Base-by-base conservation (phyloP, 805 yeast genomes). In the Nakazawaea holstii region DNA sequence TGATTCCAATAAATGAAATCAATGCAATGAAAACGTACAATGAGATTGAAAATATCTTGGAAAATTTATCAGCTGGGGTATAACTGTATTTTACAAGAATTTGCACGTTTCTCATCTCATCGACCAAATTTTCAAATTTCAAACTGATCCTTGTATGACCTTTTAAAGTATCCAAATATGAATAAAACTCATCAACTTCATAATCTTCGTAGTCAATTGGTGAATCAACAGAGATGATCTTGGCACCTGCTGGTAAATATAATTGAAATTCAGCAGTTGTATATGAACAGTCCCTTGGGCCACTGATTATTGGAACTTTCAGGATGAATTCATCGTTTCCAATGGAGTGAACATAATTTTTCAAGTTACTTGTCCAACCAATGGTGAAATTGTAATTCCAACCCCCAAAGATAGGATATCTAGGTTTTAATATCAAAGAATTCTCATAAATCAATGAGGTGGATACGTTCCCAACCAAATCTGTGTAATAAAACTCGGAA, bases 321-420 rank as follows among this genome's bases (percentile, higher is more conserved):
- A 86, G 67, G 10, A 85, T 60, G 60, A 79, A 87, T 11, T 70
- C 64, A 49, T 77, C 81, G 9, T 69, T 68, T 17, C 55, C 58
- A 27, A 55, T 50, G 14, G 71, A 57, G 55, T 67, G 80, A 45
- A 87, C 70, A 54, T 74, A 82, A 39, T 77, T 67, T 13, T 68
- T 58, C 37, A 91, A 66, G 17, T 72, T 68, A 53, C 80, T 77
- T 43, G 83, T 79, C 96, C 96, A 94, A n/a, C 98, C 98, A 55
- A 92, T 66, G 20, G 98, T 94, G 73, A 88, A 94, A 67, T 92
- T 89, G 67, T 89, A 92, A 58, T 82, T 76, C 99, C 99, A 94
- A 38, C 91, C 95, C 42, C 99, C 99, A 66, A 88, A 87, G 6
- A 94, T 63, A n/a, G 99, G 99, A 71, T 73, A 94, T 64, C 99